Evolutionary conservation across 164 flowering plant species (phyloP).

Genomic region (Umbilicus rupestris): DNA sequence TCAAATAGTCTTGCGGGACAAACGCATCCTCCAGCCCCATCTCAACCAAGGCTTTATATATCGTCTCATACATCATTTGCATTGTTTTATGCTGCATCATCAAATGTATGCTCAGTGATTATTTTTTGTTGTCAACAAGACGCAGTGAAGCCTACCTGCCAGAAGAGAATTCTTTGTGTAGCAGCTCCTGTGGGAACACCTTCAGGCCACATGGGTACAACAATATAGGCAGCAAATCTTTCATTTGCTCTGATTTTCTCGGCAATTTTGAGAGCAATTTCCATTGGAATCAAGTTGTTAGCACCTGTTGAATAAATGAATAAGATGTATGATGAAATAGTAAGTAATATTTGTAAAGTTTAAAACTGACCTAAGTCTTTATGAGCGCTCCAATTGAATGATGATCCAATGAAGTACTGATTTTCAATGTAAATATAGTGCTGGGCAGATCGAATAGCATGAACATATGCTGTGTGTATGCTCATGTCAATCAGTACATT

Average conservation of each 20-base stretch:
- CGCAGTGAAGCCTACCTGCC: conserved; percentile 54
- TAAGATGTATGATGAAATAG: too few relatives aligned
- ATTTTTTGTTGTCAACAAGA: too few relatives aligned
- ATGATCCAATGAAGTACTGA: conserved; percentile 92
- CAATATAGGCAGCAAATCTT: conserved; percentile 85
- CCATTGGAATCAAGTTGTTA: conserved; percentile 95
- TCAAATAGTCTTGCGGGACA: conserved; percentile 72
- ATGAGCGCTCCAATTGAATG: conserved; percentile 70
- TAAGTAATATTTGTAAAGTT: too few relatives aligned
- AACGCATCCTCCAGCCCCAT: conserved; percentile 73
- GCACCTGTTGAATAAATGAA: conserved; percentile 46
- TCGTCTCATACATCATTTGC: conserved; percentile 99
- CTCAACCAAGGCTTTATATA: conserved; percentile 81
- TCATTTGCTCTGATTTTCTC: conserved; percentile 77
- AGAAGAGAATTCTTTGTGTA: conserved; percentile 85
- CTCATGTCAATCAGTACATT: conserved; percentile 96
- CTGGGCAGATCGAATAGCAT: conserved; percentile 92
- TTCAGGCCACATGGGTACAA: conserved; percentile 98
- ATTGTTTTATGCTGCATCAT: conserved; percentile 81
- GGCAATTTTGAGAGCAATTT: conserved; percentile 92
- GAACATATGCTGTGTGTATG: conserved; percentile 89
- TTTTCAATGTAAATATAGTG: conserved; percentile 93
- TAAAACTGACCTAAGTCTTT: conserved; percentile 55
- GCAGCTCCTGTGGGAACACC: conserved; percentile 82
- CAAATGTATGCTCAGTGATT: neutral